Base-by-base conservation (phyloP, 495 filamentous ascomycete species). In the Xylaria palmicola region DNA sequence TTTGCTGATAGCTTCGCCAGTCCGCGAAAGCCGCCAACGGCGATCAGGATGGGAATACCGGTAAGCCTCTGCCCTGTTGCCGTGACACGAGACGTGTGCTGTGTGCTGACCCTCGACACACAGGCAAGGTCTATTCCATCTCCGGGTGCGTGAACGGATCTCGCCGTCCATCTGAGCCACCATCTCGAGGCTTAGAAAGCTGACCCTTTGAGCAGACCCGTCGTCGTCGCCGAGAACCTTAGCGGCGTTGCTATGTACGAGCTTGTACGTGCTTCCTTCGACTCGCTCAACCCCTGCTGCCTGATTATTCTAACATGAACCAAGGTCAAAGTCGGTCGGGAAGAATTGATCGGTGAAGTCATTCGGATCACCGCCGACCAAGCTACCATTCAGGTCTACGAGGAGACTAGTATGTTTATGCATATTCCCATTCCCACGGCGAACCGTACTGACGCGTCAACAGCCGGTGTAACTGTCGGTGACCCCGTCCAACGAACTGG, bases 171-270 rank as follows among this genome's bases (percentile, higher is more conserved):
- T 36, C 49, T 49, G 29, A 9, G 2, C 9, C 54, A 1, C 43
- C 26, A 39, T 15, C 13, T n/a, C 7, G 13, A 50, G 34, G 27
- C 17, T 17, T 6, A 26, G 17, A 39, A 40, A 61, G 53, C 62
- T 68, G 53, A 72, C 68, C 67, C 65, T 65, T 67, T 62, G 20
- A 43, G 62, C 70, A 94, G 92, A 54, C 95, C 94, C 67, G 94
- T 99, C 79, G 88, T 98, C 65, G 86, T 98, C 66, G 94, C 95
- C 72, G 93, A 98, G 81, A 86, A 97, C 75, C 97, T 98, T 93
- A 90, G 92, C 71, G 94, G 94, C 72, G 95, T 94, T 87, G 92
- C 94, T 70, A 98, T 99, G 95, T 97, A 99, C 83, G 94, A 99
- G 80, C 79, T 99, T 85, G 93, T 93, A 78, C n/a, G 60, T 17